Evolutionary conservation across 768 basidiomycete genomes (phyloP), one percentile per base, ranked within the genome.

Genomic region (Ramaria sp.): DNA sequence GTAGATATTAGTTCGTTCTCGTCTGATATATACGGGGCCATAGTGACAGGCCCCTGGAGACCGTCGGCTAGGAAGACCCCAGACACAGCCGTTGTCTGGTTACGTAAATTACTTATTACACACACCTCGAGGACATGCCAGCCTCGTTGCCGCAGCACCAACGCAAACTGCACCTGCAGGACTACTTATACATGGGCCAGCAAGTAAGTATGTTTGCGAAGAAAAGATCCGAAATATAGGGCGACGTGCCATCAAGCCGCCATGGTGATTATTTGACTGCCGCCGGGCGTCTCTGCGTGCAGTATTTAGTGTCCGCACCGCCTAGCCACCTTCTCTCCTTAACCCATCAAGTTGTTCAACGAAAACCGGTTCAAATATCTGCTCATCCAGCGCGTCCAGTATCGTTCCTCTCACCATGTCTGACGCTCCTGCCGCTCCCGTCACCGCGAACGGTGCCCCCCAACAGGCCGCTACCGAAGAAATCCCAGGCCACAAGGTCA

Each of bases 361-460:
- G 71, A 78, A 82, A 84, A 84, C 82, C 83, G 86, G 86, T 88
- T 88, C 86, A 88, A 37, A 52, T 45, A n/a, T 42, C 71, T 78
- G 80, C 79, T 79, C 81, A 82, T 75, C 72, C 70, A 72, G 75
- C 72, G 69, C 68, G 68, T 67, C 71, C 71, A 71, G 75, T 73
- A 73, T 46, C 30, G 39, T 43, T 70, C 67, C 71, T 70, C 74
- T 73, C 78, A 79, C 71, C 75, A 91, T 91, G 88, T 91, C 89
- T 77, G 87, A 90, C 70, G 88, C 86, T 86, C 86, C 82, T 77
- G 84, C 84, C 84, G 84, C 87, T 79, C 77, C 73, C 72, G 82
- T 86, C 74, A 79, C 80, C 59, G 82, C 86, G 75, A 86, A 86
- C 72, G 88, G 88, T 84, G 86, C 77, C 79, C 78, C 82, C 81